Base-by-base conservation (phyloP, 2,329 filamentous ascomycete genomes). In the Graphiopsis chlorocephala region DNA sequence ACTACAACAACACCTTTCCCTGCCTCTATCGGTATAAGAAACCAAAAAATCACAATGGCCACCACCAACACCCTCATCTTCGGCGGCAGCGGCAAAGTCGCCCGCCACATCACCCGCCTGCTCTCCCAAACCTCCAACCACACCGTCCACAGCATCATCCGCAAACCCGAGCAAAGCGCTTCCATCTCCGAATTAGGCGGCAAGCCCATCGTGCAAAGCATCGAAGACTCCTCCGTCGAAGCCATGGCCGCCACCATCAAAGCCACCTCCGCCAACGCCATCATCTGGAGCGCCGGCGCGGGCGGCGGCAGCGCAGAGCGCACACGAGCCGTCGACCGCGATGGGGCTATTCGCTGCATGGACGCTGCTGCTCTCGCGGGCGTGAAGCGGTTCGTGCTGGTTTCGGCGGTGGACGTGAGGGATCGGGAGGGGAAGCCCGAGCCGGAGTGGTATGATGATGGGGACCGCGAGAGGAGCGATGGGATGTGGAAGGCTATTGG, bases 331-430 rank as follows among this genome's bases (percentile, higher is more conserved):
- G 82, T 90, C 61, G 87, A 90, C 74, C 81, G 84, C 47, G 86
- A 90, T 70, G 88, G 88, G 2, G 88, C 87, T 11, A 83, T 83
- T 50, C 80, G 86, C 73, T 86, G 88, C 73, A 84, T 89, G 77
- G 81, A 83, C 58, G 86, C 88, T 5, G 82, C 86, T 0, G 82
- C 84, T 23, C 75, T 82, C 8, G 81, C 82, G 0, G 82, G 85
- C 0, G 79, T 90, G 66, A 85, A 78, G 3, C 84, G 86, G 66
- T 90, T 90, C 77, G 80, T 91, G 57, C 82, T 90, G 69, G 79
- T 91, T 61, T 89, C 87, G 0, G 88, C 88, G 68, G 74, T 85
- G 12, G 81, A 81, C 65, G 84, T 85, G 20, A 83, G 88, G 26
- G 80, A 81, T 70, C 73, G 76, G 1, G 74, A 74, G 63, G 74